phyloP scores from a whole-genome alignment of 2,329 filamentous ascomycete species.

The Ophiocordyceps robertsii region DNA sequence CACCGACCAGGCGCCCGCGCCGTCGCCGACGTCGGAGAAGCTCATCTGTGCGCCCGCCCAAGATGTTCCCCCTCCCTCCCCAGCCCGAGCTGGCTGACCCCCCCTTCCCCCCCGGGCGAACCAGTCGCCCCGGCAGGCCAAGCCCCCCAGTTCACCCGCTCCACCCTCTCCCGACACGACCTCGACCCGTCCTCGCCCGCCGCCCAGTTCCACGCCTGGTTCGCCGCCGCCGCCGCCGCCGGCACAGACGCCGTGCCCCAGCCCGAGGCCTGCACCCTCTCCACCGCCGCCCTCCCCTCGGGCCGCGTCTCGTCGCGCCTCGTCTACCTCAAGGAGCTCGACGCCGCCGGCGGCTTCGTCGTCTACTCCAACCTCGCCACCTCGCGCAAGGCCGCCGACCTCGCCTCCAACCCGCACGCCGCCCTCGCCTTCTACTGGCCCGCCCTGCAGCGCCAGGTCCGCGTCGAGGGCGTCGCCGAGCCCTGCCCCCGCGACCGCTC shows the following conservation, averaged over 20 bases:
- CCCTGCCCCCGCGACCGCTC: slow-evolving; percentile 59
- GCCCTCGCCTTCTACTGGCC: slow-evolving; percentile 87
- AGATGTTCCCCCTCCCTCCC: background rate
- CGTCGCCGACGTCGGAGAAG: slow-evolving; percentile 16
- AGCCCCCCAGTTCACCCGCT: slow-evolving; percentile 62
- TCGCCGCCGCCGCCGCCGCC: slow-evolving; percentile 51
- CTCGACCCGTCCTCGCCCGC: slow-evolving; percentile 52
- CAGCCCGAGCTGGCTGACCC: too few relatives aligned
- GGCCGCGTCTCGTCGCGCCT: slow-evolving; percentile 75
- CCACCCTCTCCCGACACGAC: slow-evolving; percentile 45
- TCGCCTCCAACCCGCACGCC: slow-evolving; percentile 62
- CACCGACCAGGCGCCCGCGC: too few relatives aligned
- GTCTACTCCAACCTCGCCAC: slow-evolving; percentile 90
- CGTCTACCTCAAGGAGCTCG: slow-evolving; percentile 93
- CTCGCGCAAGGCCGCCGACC: slow-evolving; percentile 53
- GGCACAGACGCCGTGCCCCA: slow-evolving; percentile 47
- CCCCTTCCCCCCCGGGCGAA: too few relatives aligned
- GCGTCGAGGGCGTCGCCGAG: slow-evolving; percentile 68
- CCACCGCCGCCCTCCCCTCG: slow-evolving; percentile 70
- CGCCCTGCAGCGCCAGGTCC: slow-evolving; percentile 72
- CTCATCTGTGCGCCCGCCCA: slow-evolving; percentile 31
- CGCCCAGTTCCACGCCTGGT: slow-evolving; percentile 83
- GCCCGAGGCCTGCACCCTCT: slow-evolving; percentile 79
- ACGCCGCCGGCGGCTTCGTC: slow-evolving; percentile 62
- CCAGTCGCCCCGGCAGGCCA: slow-evolving; percentile 58